Conservation (phyloP, 1,139 yeast species). For the Yamadazyma atlantica region DNA sequence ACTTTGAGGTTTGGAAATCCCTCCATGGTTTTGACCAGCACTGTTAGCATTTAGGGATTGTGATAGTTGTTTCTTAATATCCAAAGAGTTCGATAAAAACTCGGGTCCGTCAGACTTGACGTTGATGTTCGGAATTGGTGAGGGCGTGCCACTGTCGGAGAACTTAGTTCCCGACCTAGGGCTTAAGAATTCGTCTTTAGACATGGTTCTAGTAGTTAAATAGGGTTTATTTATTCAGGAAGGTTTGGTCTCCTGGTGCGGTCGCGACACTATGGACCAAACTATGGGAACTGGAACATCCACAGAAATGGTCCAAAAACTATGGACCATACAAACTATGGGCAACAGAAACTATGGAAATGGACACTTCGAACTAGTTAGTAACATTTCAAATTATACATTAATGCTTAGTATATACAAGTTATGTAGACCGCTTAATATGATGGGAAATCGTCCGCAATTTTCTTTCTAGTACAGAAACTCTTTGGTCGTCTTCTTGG, state of each 20-base stretch:
- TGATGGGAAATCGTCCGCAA: conserved; percentile 10
- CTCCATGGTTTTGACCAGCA: conserved; percentile 27
- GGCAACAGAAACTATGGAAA: no score
- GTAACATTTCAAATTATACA: no score
- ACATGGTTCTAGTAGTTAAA: conserved; percentile 3
- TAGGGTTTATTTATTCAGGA: neutral
- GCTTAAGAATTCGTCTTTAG: conserved; percentile 10
- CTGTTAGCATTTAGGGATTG: conserved; percentile 32
- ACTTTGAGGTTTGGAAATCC: conserved; percentile 42
- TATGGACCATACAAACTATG: no score
- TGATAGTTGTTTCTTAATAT: conserved; percentile 22
- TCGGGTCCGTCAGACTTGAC: conserved; percentile 30
- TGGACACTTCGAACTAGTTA: no score
- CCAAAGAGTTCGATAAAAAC: conserved; percentile 29
- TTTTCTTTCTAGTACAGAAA: conserved; percentile 25
- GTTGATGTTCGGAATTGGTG: conserved; percentile 27
- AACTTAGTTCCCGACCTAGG: conserved; percentile 3
- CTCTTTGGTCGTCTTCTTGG: conserved; percentile 36
- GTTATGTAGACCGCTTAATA: no score
- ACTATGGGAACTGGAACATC: no score
- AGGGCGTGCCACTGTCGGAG: conserved; percentile 6
- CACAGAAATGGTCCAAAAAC: no score
- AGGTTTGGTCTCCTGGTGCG: no score
- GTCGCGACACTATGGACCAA: no score
- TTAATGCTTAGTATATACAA: no score